Conservation (phyloP, 352 stramenopile genomes). For the Globisporangium acanthophoron region DNA sequence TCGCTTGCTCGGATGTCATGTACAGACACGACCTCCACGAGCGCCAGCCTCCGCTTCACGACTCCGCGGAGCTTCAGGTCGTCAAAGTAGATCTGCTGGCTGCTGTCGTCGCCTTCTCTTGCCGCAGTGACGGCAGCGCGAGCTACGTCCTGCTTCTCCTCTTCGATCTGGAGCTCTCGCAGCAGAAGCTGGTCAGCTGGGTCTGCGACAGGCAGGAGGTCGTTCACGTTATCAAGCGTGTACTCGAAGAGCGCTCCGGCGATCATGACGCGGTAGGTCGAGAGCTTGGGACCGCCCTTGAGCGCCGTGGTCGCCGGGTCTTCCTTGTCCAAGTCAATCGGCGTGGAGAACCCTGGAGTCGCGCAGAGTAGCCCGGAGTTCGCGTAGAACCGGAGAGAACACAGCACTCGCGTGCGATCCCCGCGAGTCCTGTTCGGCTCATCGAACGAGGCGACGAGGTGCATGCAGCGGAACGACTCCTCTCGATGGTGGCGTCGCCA, state of each 20-base stretch:
- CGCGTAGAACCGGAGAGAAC: slow-evolving; percentile 44
- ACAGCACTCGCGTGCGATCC: slow-evolving; percentile 26
- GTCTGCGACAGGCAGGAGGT: slow-evolving; percentile 36
- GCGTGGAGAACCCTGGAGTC: slow-evolving; percentile 49
- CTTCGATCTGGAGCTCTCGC: slow-evolving; percentile 36
- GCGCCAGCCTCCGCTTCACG: slow-evolving; percentile 6
- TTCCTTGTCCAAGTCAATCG: slow-evolving; percentile 30
- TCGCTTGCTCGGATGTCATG: background rate
- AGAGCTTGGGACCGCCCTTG: slow-evolving; percentile 33
- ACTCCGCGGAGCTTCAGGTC: slow-evolving; percentile 6
- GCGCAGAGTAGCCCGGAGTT: slow-evolving; percentile 42
- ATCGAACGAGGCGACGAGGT: slow-evolving; percentile 38
- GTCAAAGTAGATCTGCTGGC: slow-evolving; percentile 8
- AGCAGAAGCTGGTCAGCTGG: slow-evolving; percentile 30
- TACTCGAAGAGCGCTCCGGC: slow-evolving; percentile 49
- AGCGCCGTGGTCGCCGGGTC: slow-evolving; percentile 21
- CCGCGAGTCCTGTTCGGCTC: background rate
- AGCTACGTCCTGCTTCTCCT: slow-evolving; percentile 28
- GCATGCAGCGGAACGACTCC: slow-evolving; percentile 53
- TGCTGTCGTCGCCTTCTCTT: background rate
- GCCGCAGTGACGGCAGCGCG: slow-evolving; percentile 7
- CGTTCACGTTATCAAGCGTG: slow-evolving; percentile 51
- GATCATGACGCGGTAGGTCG: slow-evolving; percentile 35
- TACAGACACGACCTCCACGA: slow-evolving; percentile 8
- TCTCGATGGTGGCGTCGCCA: slow-evolving; percentile 46